Conservation (phyloP, 2,329 filamentous ascomycete species). For the Biscogniauxia sp. region DNA sequence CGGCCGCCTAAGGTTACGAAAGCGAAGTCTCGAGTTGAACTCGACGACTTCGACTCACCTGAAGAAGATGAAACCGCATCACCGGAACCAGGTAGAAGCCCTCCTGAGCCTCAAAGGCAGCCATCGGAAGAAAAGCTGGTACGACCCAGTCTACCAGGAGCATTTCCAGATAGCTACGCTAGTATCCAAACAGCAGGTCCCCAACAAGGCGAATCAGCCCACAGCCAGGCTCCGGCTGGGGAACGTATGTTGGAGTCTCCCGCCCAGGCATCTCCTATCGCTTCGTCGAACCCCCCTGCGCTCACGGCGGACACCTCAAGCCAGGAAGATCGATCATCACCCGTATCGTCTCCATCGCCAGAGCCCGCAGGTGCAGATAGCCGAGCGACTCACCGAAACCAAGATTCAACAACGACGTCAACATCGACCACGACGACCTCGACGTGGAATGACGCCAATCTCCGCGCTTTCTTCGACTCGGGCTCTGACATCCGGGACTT, state of each 20-base stretch:
- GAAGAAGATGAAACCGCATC: slow-evolving; percentile 42
- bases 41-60: slow-evolving; percentile 69
- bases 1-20: slow-evolving; percentile 57
- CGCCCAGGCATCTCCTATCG: slow-evolving; percentile 60
- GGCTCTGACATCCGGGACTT: slow-evolving; percentile 86
- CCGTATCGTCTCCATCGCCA: slow-evolving; percentile 62
- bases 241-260: slow-evolving; percentile 66
- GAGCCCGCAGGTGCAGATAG: slow-evolving; percentile 54
- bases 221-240: slow-evolving; percentile 27
- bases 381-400: slow-evolving; percentile 38
- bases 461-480: slow-evolving; percentile 89
- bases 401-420: slow-evolving; percentile 52
- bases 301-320: slow-evolving; percentile 71
- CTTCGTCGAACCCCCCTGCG: slow-evolving; percentile 56
- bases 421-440: slow-evolving; percentile 56
- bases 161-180: slow-evolving; percentile 42
- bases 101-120: slow-evolving; percentile 29
- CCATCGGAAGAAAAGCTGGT: slow-evolving; percentile 23
- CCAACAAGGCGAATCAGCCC: slow-evolving; percentile 33
- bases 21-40: slow-evolving; percentile 60
- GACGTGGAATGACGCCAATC: slow-evolving; percentile 81
- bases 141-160: slow-evolving; percentile 38
- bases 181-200: slow-evolving; percentile 31
- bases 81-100: slow-evolving; percentile 25
- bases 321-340: slow-evolving; percentile 63